phyloP scores from a whole-genome alignment of 2,329 filamentous ascomycete species.

The Akanthomyces muscarius region DNA sequence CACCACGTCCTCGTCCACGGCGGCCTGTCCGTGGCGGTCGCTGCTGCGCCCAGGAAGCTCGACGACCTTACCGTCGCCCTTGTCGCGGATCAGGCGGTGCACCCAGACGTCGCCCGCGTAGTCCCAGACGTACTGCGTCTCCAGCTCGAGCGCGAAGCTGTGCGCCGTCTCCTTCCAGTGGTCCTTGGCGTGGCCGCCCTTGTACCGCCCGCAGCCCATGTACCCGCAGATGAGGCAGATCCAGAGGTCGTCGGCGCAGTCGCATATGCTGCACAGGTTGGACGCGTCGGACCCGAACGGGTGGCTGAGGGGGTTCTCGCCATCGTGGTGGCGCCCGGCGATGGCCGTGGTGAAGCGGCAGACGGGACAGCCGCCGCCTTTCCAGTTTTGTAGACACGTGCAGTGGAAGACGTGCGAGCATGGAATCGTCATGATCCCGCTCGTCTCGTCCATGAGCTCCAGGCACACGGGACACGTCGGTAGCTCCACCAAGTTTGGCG shows the following conservation, averaged over 20 bases:
- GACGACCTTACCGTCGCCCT: constrained; percentile 86
- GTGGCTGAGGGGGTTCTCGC: constrained; percentile 47
- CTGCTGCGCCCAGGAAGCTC: constrained; percentile 66
- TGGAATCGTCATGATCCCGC: constrained; percentile 88
- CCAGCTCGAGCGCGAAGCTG: constrained; percentile 87
- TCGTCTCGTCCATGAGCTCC: constrained; percentile 97
- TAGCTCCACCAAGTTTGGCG: constrained; percentile 81
- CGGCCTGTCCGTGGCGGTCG: constrained; percentile 24
- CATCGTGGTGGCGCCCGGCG: constrained; percentile 32
- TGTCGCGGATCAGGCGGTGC: constrained; percentile 89
- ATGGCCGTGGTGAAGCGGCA: constrained; percentile 77
- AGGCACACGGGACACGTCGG: constrained; percentile 95
- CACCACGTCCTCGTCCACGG: constrained; percentile 59
- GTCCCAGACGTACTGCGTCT: constrained; percentile 96
- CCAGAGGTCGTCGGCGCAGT: constrained; percentile 80
- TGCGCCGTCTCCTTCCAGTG: constrained; percentile 90
- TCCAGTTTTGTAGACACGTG: constrained; percentile 93
- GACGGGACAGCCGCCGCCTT: constrained; percentile 87
- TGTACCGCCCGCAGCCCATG: constrained; percentile 91
- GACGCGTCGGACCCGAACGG: constrained; percentile 58
- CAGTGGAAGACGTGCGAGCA: constrained; percentile 99
- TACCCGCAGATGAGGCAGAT: constrained; percentile 92
- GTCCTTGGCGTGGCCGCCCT: constrained; percentile 86
- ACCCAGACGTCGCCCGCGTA: constrained; percentile 95
- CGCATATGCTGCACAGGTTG: constrained; percentile 78